Evolutionary conservation across 306 rosid genomes (phyloP), one percentile per base, ranked within the genome.

Genomic region (Malus asiatica): DNA sequence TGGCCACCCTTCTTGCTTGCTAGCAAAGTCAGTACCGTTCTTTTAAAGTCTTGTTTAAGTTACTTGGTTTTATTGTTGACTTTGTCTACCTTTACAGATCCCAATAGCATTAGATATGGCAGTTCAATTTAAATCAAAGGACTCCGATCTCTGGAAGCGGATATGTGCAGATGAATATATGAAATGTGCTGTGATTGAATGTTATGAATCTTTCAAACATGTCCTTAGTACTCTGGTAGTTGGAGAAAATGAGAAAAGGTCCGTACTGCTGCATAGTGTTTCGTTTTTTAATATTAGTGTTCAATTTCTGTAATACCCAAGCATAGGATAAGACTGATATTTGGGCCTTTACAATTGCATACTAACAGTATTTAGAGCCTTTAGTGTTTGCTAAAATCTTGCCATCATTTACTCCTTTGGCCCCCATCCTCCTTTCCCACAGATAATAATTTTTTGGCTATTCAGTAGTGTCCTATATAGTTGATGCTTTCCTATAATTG

Each of bases 1-100:
- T 95, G 98, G 97, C 97, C 99, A 29, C 99, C 97, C 20, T 95
- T 95, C 86, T 75, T 95, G 80, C 99, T 95, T 80, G 97, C 99
- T 65, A 90, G 97, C 97, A 95, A 95, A 97, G 99, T 91, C 77
- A 68, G 82, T 40, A 63, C 55, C 44, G 61, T 79, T 75, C 68
- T 79, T 77, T 83, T 61, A 38, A 63, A 22, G 32, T 65, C 20
- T 52, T 71, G 59, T 66, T 48, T 82, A 59, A 83, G 63, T 77
- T 76, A 32, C 63, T 57, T 53, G 79, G 51, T 78, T 81, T 52
- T 77, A 76, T 80, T 78, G 38, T 74, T 83, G 60, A 84, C 81
- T 59, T 75, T 78, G 10, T 76, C 80, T 73, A 77, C 76, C 58
- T 84, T 52, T 87, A 70, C 87, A 95, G 99, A 89, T 95, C 77